Evolutionary conservation across 495 filamentous ascomycete genomes (phyloP).

Genomic region (Penicillium waksmanii): DNA sequence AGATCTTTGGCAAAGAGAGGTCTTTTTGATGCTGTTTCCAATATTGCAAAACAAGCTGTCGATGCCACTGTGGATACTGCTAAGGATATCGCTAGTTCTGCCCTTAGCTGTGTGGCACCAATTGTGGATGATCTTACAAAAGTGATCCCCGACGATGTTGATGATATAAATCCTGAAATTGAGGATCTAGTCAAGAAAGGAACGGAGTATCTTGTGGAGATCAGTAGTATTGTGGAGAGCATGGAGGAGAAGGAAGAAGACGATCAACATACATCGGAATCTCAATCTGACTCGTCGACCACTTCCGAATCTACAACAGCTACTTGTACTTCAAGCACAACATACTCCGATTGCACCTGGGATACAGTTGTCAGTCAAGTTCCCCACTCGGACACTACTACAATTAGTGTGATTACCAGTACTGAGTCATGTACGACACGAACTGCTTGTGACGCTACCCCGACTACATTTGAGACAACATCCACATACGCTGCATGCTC

Average conservation of each 20-base stretch:
- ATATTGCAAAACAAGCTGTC: not conserved
- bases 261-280: not conserved
- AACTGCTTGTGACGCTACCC: constrained; percentile 5
- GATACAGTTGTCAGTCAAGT: not conserved
- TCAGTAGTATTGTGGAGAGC: constrained; percentile 1
- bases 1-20: constrained; percentile 1
- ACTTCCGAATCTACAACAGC: not conserved
- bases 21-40: not conserved
- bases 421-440: not conserved
- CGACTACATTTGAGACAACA: constrained; percentile 1
- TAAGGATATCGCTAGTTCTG: not conserved
- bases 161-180: not conserved
- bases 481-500: not conserved
- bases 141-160: not conserved
- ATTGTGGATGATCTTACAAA: not conserved
- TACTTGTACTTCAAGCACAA: constrained; percentile 7
- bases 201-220: constrained; percentile 4
- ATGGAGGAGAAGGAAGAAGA: constrained; percentile 4
- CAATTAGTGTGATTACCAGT: constrained; percentile 2
- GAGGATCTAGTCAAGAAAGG: constrained; percentile 6
- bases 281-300: not conserved
- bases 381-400: not conserved
- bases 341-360: constrained; percentile 2
- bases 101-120: constrained; percentile 3
- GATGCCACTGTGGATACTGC: not conserved